Evolutionary conservation across 2,329 filamentous ascomycete genomes (phyloP).

Genomic region (Rhinocladiella mackenziei): DNA sequence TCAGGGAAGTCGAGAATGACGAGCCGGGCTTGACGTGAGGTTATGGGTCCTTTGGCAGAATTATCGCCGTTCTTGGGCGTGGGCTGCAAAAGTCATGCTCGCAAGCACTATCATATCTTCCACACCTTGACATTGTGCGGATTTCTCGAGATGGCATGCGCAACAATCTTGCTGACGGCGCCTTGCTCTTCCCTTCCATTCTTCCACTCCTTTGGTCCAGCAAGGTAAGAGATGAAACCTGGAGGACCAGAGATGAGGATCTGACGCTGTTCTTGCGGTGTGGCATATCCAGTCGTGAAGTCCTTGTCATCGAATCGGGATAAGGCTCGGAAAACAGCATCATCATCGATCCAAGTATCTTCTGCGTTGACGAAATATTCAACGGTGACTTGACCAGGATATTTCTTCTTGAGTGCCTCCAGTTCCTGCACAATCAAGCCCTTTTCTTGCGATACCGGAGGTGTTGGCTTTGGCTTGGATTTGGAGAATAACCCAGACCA

Average conservation of each 20-base stretch:
- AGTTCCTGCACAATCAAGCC: slow-evolving; percentile 58
- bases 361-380: slow-evolving; percentile 83
- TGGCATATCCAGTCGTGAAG: slow-evolving; percentile 19
- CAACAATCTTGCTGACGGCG: slow-evolving; percentile 21
- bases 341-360: slow-evolving; percentile 58
- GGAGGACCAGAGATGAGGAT: slow-evolving; percentile 88
- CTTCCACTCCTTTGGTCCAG: slow-evolving; percentile 61
- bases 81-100: too few species aligned
- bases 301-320: slow-evolving; percentile 21
- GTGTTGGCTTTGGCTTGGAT: slow-evolving; percentile 11
- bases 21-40: too few species aligned
- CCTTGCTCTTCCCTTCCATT: slow-evolving; percentile 28
- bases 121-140: slow-evolving; percentile 25
- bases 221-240: slow-evolving; percentile 77
- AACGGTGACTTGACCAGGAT: slow-evolving; percentile 58
- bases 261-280: slow-evolving; percentile 52
- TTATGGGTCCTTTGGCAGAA: too few species aligned
- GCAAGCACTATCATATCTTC: slow-evolving; percentile 24
- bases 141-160: slow-evolving; percentile 20
- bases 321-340: slow-evolving; percentile 42
- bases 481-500: slow-evolving; percentile 19
- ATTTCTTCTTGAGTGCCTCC: slow-evolving; percentile 55
- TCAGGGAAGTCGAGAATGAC: too few species aligned
- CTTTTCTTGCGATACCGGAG: slow-evolving; percentile 19
- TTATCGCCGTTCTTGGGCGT: too few species aligned